Conservation (phyloP, 2,329 filamentous ascomycete species). For the Metarhizium robertsii region DNA sequence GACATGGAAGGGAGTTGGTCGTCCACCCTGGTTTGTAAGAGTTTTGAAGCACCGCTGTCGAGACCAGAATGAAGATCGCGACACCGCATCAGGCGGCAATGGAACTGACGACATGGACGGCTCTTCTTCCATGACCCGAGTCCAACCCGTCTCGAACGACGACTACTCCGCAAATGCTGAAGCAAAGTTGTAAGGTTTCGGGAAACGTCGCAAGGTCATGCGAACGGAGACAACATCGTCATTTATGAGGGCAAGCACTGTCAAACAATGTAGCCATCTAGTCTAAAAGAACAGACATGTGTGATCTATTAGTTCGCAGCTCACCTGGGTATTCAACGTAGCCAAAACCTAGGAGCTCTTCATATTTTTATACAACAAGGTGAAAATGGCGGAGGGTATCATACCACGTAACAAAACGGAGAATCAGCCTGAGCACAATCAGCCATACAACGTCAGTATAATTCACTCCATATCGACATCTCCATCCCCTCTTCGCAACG, state of each 20-base stretch:
- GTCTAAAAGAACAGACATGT: neutral
- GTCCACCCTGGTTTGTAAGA: constrained; percentile 38
- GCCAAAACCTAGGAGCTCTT: neutral
- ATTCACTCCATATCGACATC: constrained; percentile 32
- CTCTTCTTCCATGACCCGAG: neutral
- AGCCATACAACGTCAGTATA: neutral
- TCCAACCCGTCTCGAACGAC: constrained; percentile 7
- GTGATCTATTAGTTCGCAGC: neutral
- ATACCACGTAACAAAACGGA: neutral
- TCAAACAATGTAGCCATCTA: neutral
- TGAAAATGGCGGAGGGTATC: neutral
- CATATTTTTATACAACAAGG: neutral
- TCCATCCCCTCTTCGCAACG: constrained; percentile 21
- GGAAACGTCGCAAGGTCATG: neutral
- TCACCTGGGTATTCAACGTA: neutral
- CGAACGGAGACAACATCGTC: neutral
- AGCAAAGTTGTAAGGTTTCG: neutral
- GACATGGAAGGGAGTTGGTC: constrained; percentile 41
- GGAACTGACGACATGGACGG: constrained; percentile 2
- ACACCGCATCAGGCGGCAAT: neutral
- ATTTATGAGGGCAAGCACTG: neutral
- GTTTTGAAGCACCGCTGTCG: constrained; percentile 16
- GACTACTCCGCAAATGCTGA: constrained; percentile 2
- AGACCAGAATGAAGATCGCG: neutral
- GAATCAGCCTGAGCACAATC: neutral